Percentiles rank a stretch among this genome's conserved stretches.
Evolutionary conservation across 2,329 filamentous ascomycete species (phyloP).

Genomic region (Akanthomyces uredinophilus): DNA sequence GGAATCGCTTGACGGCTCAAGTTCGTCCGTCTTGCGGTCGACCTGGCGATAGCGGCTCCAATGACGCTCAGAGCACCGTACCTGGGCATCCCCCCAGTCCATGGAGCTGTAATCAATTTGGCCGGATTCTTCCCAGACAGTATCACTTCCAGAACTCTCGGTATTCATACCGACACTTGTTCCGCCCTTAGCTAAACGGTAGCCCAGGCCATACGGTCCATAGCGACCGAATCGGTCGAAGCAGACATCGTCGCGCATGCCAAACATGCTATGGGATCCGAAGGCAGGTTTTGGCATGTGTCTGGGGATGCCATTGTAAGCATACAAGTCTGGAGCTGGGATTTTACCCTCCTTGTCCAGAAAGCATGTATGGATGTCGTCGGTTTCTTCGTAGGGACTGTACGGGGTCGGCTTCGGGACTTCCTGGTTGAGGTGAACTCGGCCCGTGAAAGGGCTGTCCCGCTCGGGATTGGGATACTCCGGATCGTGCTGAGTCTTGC

Average conservation of each 20-base stretch:
- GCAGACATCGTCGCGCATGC: conserved; percentile 71
- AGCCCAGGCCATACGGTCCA: conserved; percentile 83
- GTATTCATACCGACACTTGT: conserved; percentile 65
- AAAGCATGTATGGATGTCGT: conserved; percentile 56
- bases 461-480: conserved; percentile 60
- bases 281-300: conserved; percentile 74
- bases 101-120: conserved; percentile 52
- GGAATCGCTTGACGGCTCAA: conserved; percentile 21
- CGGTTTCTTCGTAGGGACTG: conserved; percentile 61
- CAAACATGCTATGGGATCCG: conserved; percentile 70
- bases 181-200: conserved; percentile 67
- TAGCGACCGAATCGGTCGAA: conserved; percentile 83
- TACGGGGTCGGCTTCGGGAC: conserved; percentile 50
- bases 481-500: conserved; percentile 56
- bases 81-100: conserved; percentile 52
- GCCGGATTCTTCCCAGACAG: conserved; percentile 50
- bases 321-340: conserved; percentile 58
- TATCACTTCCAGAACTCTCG: conserved; percentile 62
- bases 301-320: conserved; percentile 64
- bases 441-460: conserved; percentile 1
- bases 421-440: conserved; percentile 14
- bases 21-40: conserved; percentile 35
- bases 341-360: conserved; percentile 55
- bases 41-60: conserved; percentile 50
- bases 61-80: conserved; percentile 54